Base-by-base conservation (phyloP, 2,329 filamentous ascomycete genomes). In the Diaporthe sp. region DNA sequence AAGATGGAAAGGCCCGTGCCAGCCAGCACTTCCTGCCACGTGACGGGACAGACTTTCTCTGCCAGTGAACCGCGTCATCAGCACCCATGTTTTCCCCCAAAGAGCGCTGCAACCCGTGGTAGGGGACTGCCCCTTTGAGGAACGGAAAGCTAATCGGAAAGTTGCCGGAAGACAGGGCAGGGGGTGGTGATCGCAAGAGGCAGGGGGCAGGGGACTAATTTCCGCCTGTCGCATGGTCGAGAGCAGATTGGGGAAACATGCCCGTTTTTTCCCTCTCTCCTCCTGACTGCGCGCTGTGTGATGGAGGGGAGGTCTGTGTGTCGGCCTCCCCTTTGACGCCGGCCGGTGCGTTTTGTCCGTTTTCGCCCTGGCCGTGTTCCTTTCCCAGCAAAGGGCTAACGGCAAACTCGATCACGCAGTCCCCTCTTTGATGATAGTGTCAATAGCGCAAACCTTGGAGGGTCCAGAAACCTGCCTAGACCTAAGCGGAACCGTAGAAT, bases 241-340 rank as follows among this genome's bases (percentile, higher is more conserved):
- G 40, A n/a, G n/a, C 69, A 60, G 55, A 61, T 72, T 72, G 70
- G 70, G 57, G 38, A 64, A 52, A 55, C 55, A 54, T 19, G 35
- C 45, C 70, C 70, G 57, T 45, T 72, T 52, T 47, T 50, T n/a
- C n/a, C n/a, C 64, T 28, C 8, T 40, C 64, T 40, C 45, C 64
- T 52, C 42, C 64, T 67, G 38, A 22, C 52, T 58, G 54, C 54
- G 68, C 28, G 1, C 64, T 64, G 57, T 54, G 70, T 72, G 70
- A 72, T 72, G 38, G 60, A 61, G 19, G 35, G 69, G 45, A 38
- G 70, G 57, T 64, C 69, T 61, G 69, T 61, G 69, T 72, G 69
- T 61, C 58, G 64, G 69, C 19, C 33, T 72, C 47, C 57, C 58
- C 45, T 72, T 55, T 30, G 47, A 40, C 47, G 47, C n/a, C 42